Base-by-base conservation (phyloP, 2,329 filamentous ascomycete genomes). In the Cordyceps cicadae region DNA sequence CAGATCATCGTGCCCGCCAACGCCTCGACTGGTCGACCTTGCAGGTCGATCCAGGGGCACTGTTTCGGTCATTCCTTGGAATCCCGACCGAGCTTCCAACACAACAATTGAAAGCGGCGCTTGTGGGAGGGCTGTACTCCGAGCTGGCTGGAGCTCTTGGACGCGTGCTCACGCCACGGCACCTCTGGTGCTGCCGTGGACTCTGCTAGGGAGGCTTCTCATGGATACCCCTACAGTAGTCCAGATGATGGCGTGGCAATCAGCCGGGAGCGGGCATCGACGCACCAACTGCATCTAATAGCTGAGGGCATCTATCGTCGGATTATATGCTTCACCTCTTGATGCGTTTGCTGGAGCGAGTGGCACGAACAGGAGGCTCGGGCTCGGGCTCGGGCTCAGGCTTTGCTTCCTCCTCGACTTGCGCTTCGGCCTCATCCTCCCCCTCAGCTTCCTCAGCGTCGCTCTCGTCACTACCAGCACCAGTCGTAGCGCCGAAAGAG, bases 391-490 rank as follows among this genome's bases (percentile, higher is more conserved):
- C 29, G 11, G 58, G 54, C 43, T 62, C 51, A 4, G 57, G 48
- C 54, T 58, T 50, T 12, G 29, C 39, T 34, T 50, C 46, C n/a
- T 45, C n/a, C 19, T 67, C 69, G 32, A 63, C 66, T 43, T 65
- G 62, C 19, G 62, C 66, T 12, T 68, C 65, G 55, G 62, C 51
- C 54, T 68, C 54, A 15, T 63, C 50, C 8, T 59, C 54, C 21
- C 66, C 74, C 32, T 77, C 73, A 61, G 75, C 74, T 24, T 75
- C 72, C 54, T 74, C 76, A 29, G 72, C 75, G 55, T 75, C 76
- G 52, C 72, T 74, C 21, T 76, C 73, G 53, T 76, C 73, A 56
- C 75, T 77, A 24, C 72, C 71, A 24, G 64, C 65, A 34, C 64
- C 66, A 21, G 64, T 54, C 8, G 68, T 70, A 5, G 67, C 69